Evolutionary conservation across 2,329 filamentous ascomycete species (phyloP).

Genomic region (Fonsecaea monophora): DNA sequence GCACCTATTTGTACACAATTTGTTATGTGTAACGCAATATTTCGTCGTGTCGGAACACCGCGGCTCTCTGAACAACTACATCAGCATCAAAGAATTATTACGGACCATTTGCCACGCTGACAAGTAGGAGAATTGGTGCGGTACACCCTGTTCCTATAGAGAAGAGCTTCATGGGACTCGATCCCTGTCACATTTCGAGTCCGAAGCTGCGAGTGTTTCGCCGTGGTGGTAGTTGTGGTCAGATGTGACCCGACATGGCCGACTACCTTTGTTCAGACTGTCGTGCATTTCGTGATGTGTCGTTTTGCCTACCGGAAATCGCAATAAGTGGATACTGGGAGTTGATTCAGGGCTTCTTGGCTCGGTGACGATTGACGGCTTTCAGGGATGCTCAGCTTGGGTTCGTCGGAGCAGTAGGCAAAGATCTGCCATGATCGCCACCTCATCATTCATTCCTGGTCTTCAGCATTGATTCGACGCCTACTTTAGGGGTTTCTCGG

Average conservation of each 20-base stretch:
- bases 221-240: neutral
- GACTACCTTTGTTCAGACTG: neutral
- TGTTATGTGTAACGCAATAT: neutral
- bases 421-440: constrained; percentile 7
- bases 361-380: neutral
- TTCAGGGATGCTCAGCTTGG: neutral
- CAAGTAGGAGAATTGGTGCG: too few species aligned
- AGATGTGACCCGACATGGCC: neutral
- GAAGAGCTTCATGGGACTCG: neutral
- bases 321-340: neutral
- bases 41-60: constrained; percentile 5
- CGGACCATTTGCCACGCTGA: constrained; percentile 22
- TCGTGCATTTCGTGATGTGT: neutral
- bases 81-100: constrained; percentile 11
- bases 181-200: neutral
- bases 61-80: constrained; percentile 10
- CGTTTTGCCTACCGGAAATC: neutral
- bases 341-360: neutral
- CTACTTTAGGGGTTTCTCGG: neutral
- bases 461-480: neutral
- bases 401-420: constrained; percentile 1
- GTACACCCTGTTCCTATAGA: neutral
- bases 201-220: neutral
- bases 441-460: neutral
- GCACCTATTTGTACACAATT: too few species aligned